Evolutionary conservation across 2,329 filamentous ascomycete species (phyloP).

Genomic region (Madurella mycetomatis): DNA sequence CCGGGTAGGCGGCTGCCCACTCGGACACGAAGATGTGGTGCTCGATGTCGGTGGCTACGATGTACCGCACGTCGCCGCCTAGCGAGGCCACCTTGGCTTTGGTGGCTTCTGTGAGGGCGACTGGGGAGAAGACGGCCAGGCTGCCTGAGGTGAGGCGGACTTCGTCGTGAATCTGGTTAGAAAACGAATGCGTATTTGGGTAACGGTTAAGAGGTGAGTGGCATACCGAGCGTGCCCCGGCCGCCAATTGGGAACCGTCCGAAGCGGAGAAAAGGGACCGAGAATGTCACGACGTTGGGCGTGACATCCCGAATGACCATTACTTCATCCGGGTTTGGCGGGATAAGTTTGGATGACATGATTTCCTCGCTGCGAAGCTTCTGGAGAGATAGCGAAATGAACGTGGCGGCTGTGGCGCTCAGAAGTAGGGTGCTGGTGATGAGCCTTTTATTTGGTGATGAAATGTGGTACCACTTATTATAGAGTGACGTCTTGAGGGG

Average conservation of each 20-base stretch:
- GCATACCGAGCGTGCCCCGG: constrained; percentile 74
- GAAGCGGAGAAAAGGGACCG: constrained; percentile 78
- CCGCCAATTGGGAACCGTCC: constrained; percentile 79
- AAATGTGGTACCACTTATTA: not conserved
- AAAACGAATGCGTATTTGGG: not conserved
- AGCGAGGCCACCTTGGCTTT: constrained; percentile 59
- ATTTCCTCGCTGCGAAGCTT: constrained; percentile 3
- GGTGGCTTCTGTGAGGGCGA: constrained; percentile 74
- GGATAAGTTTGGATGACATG: constrained; percentile 63
- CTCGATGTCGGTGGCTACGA: constrained; percentile 83
- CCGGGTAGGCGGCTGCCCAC: constrained; percentile 76
- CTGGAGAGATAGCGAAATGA: constrained; percentile 61
- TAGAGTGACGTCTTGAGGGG: not conserved
- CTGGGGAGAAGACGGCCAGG: constrained; percentile 88
- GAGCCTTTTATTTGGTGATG: not conserved
- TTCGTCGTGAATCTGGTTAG: constrained; percentile 29
- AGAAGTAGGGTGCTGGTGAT: constrained; percentile 39
- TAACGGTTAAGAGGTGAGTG: not conserved
- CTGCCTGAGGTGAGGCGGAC: constrained; percentile 73
- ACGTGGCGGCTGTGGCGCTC: constrained; percentile 33
- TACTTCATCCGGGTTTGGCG: constrained; percentile 68
- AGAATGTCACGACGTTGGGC: constrained; percentile 72
- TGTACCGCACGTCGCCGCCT: constrained; percentile 71
- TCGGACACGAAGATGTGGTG: constrained; percentile 91
- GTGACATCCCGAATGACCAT: constrained; percentile 89